Evolutionary conservation across 2,329 filamentous ascomycete species (phyloP).

Genomic region (Monilinia vaccinii-corymbosi): DNA sequence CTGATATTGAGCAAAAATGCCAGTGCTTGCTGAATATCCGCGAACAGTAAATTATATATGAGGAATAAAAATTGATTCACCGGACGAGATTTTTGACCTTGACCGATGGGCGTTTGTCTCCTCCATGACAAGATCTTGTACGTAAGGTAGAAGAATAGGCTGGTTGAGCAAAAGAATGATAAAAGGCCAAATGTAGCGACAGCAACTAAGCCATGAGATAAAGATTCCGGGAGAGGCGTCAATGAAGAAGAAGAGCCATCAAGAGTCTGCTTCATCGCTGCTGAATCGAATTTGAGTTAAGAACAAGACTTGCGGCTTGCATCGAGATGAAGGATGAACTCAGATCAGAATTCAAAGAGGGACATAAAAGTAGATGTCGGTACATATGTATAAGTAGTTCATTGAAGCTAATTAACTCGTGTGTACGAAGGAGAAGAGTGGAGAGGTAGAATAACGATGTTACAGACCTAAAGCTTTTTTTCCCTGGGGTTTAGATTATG

Average conservation of each 20-base stretch:
- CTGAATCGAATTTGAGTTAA: neutral
- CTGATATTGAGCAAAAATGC: conserved; percentile 55
- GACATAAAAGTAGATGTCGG: neutral
- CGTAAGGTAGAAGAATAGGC: conserved; percentile 35
- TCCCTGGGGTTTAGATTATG: neutral
- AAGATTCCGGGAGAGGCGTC: conserved; percentile 22
- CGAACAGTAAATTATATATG: conserved; percentile 59
- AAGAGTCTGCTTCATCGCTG: conserved; percentile 5
- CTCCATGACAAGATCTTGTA: conserved; percentile 30
- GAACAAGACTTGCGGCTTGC: neutral
- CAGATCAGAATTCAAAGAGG: neutral
- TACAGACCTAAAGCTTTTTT: neutral
- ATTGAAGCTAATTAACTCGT: neutral
- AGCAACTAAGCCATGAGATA: conserved; percentile 34
- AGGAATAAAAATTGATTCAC: conserved; percentile 61
- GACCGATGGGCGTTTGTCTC: conserved; percentile 6
- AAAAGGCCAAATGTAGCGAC: conserved; percentile 38
- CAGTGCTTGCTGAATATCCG: conserved; percentile 56
- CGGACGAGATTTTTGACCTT: conserved; percentile 18
- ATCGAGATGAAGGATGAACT: neutral
- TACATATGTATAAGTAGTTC: neutral
- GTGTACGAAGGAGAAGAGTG: neutral
- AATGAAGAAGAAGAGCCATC: conserved; percentile 18
- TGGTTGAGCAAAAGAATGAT: conserved; percentile 37
- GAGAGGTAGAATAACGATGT: neutral